Evolutionary conservation across 2,329 filamentous ascomycete genomes (phyloP), one percentile per base, ranked within the genome.

Genomic region (Exophiala sp.): DNA sequence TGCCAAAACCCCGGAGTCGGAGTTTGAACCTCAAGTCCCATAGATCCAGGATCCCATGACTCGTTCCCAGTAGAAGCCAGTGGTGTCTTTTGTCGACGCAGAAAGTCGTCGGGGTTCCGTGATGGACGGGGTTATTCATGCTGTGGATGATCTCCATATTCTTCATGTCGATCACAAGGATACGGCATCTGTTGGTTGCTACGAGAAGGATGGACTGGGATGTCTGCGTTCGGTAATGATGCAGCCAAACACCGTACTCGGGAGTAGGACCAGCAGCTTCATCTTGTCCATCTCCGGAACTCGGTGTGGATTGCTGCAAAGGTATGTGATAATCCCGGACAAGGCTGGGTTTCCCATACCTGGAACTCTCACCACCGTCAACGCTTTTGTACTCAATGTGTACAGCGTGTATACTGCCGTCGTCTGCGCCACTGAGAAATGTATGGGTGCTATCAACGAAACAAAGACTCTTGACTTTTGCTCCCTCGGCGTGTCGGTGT

Each of bases 11-110:
- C 65, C 87, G 89, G 19, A 97, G 73, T 18, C 88, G 81, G 60
- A 97, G 79, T 58, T 82, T 85, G 74, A 98, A 98, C n/a, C 93
- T 85, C 34, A 98, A 75, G 67, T 98, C 93, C 93, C 93, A 98
- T 1, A 98, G 77, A 64, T 95, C 86, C 6, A 98, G 74, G 22
- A 97, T 84, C 29, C 94, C 93, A 64, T 97, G 90, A 0, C 88
- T 88, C 0, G 94, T 98, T 29, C 90, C 93, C 0, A 97, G 71
- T 1, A 95, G 78, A 2, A 98, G 74, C 93, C 93, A 98, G 63
- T 93, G 89, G 43, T 86, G 83, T 64, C 83, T 87, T 50, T 81
- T 79, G 63, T 96, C 89, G 24, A 95, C 77, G 62, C 86, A 91
- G 68, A 98, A 96, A 59, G 88, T 93, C 0, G 88, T 96, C 1